phyloP scores from a whole-genome alignment of 257 asterid species.

The Voacanga thouarsii region DNA sequence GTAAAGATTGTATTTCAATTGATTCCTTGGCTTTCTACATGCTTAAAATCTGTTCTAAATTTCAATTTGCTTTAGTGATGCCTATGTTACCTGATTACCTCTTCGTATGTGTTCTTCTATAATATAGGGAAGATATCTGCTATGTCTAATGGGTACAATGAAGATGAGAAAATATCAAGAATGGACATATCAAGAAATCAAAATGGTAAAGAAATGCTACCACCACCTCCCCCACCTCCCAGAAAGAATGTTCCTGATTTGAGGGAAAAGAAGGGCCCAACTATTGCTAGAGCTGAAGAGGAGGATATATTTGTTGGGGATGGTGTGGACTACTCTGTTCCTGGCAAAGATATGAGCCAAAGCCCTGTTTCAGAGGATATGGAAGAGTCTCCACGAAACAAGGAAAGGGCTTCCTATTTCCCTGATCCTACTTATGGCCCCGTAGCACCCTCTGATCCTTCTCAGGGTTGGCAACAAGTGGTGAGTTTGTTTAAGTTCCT shows the following conservation, averaged over 20 bases:
- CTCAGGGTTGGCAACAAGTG: slow-evolving; percentile 77
- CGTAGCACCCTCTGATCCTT: slow-evolving; percentile 79
- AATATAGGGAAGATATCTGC: slow-evolving; percentile 48
- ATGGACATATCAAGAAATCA: slow-evolving; percentile 46
- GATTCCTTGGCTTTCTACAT: slow-evolving; percentile 1
- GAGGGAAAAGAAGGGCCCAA: slow-evolving; percentile 50
- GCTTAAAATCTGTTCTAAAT: not conserved
- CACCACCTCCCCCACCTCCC: slow-evolving; percentile 85
- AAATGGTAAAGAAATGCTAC: slow-evolving; percentile 49
- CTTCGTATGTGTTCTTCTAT: slow-evolving; percentile 11
- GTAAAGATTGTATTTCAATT: not conserved
- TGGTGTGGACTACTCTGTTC: slow-evolving; percentile 76
- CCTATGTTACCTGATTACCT: not conserved
- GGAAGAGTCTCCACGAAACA: slow-evolving; percentile 98
- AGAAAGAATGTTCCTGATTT: slow-evolving; percentile 45
- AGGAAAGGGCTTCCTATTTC: slow-evolving; percentile 65
- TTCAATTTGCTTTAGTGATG: not conserved
- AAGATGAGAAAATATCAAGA: slow-evolving; percentile 49
- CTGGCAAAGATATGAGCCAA: slow-evolving; percentile 85
- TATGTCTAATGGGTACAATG: slow-evolving; percentile 54
- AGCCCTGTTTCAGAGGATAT: slow-evolving; percentile 96
- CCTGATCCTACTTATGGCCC: slow-evolving; percentile 92
- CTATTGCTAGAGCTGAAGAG: slow-evolving; percentile 58
- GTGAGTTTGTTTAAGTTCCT: slow-evolving; percentile 39
- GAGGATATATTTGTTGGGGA: slow-evolving; percentile 97